phyloP scores from a whole-genome alignment of 2,329 filamentous ascomycete genomes.

The Sporothrix sp. region DNA sequence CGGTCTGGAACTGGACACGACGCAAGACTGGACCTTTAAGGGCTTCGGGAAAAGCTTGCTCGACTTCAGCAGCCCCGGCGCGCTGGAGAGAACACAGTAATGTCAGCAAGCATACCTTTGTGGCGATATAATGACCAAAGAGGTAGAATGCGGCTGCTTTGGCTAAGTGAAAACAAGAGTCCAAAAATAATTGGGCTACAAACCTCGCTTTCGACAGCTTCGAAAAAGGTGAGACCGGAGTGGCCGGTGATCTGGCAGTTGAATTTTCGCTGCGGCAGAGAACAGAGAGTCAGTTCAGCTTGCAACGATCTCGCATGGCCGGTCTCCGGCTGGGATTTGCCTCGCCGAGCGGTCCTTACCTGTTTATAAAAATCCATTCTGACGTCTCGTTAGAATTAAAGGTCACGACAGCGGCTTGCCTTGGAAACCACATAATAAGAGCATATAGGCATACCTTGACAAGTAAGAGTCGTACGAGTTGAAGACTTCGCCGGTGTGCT shows the following conservation, averaged over 20 bases:
- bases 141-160: no score
- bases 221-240: conserved; percentile 83
- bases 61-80: conserved; percentile 76
- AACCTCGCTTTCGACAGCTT: conserved; percentile 86
- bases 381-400: conserved; percentile 25
- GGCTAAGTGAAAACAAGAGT: no score
- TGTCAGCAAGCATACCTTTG: background rate
- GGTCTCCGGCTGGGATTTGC: no score
- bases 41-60: conserved; percentile 82
- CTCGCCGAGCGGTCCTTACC: conserved; percentile 41
- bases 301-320: no score
- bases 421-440: no score
- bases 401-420: no score
- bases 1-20: conserved; percentile 82
- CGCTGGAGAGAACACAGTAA: conserved; percentile 37
- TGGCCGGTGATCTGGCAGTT: conserved; percentile 95
- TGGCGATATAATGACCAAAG: no score
- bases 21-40: conserved; percentile 85
- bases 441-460: conserved; percentile 51
- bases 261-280: conserved; percentile 61
- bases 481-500: conserved; percentile 85
- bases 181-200: no score
- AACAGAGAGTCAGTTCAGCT: conserved; percentile 14
- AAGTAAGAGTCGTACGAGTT: conserved; percentile 81
- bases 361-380: conserved; percentile 93